Evolutionary conservation across 305 asterid species (phyloP), one percentile per base, ranked within the genome.

Genomic region (Coffea humblotiana): DNA sequence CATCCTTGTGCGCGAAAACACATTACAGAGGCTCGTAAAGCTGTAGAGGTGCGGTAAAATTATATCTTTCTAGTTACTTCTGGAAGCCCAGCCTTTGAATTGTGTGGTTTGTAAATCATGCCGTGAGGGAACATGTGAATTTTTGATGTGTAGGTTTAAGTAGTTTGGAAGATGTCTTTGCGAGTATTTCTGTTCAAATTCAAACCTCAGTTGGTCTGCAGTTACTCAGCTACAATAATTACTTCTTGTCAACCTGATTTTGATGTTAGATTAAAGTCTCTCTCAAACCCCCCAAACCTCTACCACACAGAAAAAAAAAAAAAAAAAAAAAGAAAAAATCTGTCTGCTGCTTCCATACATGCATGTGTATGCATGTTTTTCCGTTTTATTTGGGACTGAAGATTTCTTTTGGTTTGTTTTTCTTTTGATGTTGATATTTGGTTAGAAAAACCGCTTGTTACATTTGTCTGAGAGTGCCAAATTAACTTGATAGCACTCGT

Each of bases 1-100:
- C 98, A 96, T 85, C 98, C 97, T 25, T 93, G 98, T 83, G 98
- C 99, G 35, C 94, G 83, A 71, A 88, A 89, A 81, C 97, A 96
- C 79, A 96, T 94, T 83, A 88, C 90, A 66, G 98, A 94, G 84
- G 96, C 98, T 87, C 94, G 95, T 49, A 86, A 84, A 77, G 88
- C 84, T 75, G 91, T 93, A 65, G 97, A 94, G 98, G 99, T 94
- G 89, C 4, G 64, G 16, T 15, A 40, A 4, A 64, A 48, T 48
- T 47, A 65, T 64, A 16, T 79, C 64, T 72, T 56, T 82, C 60
- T 48, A 40, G 47, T 51, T 64, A 69, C 43, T 78, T 78, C 49
- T 61, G 66, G 66, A 66, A 74, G 65, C 32, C 61, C 56, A 75
- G 61, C 75, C 79, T 80, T 76, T 54, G 72, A 77, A 37, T 66